Percentiles rank a stretch among this genome's conserved stretches.
Evolutionary conservation across 805 yeast genomes (phyloP).

Genomic region (Teunomyces panamensis): DNA sequence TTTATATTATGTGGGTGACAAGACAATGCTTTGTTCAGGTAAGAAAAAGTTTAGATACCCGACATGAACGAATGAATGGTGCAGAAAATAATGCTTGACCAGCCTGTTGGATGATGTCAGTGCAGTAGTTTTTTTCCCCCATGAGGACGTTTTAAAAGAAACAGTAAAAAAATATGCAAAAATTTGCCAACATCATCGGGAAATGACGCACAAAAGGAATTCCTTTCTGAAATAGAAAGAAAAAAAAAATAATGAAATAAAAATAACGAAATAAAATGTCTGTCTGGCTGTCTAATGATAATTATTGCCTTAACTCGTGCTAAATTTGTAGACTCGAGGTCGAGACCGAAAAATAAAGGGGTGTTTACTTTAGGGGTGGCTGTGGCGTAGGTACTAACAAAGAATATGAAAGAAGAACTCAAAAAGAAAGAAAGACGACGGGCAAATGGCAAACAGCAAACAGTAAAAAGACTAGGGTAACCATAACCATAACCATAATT

Average conservation of each 20-base stretch:
- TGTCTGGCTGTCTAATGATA: background rate
- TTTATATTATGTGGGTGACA: too few species aligned
- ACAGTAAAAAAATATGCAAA: background rate
- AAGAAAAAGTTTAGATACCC: too few species aligned
- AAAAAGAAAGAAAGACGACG: too few species aligned
- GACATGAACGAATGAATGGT: too few species aligned
- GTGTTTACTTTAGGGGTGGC: background rate
- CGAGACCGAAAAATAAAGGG: background rate
- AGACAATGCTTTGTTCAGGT: too few species aligned
- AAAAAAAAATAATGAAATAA: background rate
- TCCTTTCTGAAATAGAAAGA: background rate
- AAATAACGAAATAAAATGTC: background rate
- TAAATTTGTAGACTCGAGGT: background rate
- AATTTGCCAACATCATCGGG: background rate
- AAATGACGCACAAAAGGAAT: background rate
- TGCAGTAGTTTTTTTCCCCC: background rate
- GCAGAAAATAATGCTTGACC: too few species aligned
- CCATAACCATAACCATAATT: too few species aligned
- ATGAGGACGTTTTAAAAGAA: background rate
- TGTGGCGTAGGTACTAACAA: too few species aligned
- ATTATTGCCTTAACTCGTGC: background rate
- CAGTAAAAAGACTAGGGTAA: too few species aligned
- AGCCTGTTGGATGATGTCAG: too few species aligned
- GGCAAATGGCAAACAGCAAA: too few species aligned
- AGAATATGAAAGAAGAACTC: too few species aligned